These are phyloP conservation scores for Kodamaea restingae DNA, from an alignment of 805 yeast species.

Conservation along the genomic window DNA sequence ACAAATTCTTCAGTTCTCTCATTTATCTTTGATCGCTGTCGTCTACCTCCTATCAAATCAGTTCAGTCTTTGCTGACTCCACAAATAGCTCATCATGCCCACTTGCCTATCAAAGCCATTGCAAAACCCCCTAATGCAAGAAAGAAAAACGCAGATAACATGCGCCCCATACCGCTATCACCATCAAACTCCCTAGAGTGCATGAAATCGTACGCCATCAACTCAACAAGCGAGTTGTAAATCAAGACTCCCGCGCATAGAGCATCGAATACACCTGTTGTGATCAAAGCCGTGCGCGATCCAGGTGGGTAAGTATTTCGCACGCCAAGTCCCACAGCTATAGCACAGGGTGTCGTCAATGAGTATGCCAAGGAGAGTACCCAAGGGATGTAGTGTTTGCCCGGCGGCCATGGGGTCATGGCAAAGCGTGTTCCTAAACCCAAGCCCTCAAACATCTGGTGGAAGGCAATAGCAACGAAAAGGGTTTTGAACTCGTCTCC, in stretches of 20 bases:
- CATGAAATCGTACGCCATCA: constrained; percentile 74
- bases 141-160: constrained; percentile 22
- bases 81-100: no score
- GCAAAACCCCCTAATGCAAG: constrained; percentile 26
- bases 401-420: constrained; percentile 23
- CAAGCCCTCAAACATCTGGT: constrained; percentile 32
- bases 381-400: constrained; percentile 45
- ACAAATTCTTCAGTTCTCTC: no score
- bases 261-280: constrained; percentile 72
- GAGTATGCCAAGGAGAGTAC: constrained; percentile 24
- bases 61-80: no score
- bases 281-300: constrained; percentile 54
- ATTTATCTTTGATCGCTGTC: no score
- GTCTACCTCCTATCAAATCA: no score
- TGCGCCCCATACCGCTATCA: constrained; percentile 15
- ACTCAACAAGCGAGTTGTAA: constrained; percentile 73
- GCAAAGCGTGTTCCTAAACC: constrained; percentile 31
- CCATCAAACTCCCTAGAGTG: constrained; percentile 36
- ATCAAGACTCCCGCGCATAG: constrained; percentile 74
- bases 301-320: constrained; percentile 58
- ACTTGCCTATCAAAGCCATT: constrained; percentile 33
- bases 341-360: constrained; percentile 67
- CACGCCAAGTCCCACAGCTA: constrained; percentile 76
- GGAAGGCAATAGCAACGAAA: constrained; percentile 28
- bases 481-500: constrained; percentile 27